These are phyloP conservation scores for Cardiospermum halicacabum DNA, from an alignment of 345 rosid species.

Conservation along the genomic window DNA sequence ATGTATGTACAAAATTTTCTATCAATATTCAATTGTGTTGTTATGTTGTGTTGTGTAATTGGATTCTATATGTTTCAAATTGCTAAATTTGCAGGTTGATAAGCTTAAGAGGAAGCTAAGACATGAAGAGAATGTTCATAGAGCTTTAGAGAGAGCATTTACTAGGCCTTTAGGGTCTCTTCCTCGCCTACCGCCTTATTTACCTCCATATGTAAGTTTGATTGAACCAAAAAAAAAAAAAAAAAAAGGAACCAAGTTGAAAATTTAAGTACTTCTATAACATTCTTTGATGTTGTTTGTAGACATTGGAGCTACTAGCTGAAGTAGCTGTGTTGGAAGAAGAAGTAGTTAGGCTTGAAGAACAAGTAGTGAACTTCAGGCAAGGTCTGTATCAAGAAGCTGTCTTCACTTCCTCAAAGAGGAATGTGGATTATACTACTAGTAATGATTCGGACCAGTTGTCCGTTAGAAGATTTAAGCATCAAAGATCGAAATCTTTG, in stretches of 20 bases:
- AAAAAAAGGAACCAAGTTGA: background rate
- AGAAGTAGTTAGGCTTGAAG: slow-evolving; percentile 93
- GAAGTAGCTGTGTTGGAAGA: slow-evolving; percentile 98
- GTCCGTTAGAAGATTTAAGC: slow-evolving; percentile 47
- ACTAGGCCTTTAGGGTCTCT: slow-evolving; percentile 91
- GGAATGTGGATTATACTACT: slow-evolving; percentile 49
- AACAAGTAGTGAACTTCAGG: slow-evolving; percentile 79
- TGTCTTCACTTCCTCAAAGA: slow-evolving; percentile 59
- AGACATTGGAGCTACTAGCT: slow-evolving; percentile 96
- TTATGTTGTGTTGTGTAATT: slow-evolving; percentile 12
- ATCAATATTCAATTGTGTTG: background rate
- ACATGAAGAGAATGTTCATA: slow-evolving; percentile 94
- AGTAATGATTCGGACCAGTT: slow-evolving; percentile 43
- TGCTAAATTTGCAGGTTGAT: slow-evolving; percentile 62
- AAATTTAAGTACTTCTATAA: too few species aligned
- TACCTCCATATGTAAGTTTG: slow-evolving; percentile 84
- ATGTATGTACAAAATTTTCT: slow-evolving; percentile 41
- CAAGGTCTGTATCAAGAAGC: slow-evolving; percentile 91
- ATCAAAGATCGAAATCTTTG: slow-evolving; percentile 71
- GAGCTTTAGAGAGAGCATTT: slow-evolving; percentile 94
- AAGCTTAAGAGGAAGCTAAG: slow-evolving; percentile 88
- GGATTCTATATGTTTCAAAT: slow-evolving; percentile 5
- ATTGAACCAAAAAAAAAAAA: too few species aligned
- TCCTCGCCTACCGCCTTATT: slow-evolving; percentile 94
- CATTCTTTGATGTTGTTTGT: slow-evolving; percentile 15